These are phyloP conservation scores for Fusarium palustre DNA, from an alignment of 2,329 filamentous ascomycete genomes.

Conservation along the genomic window DNA sequence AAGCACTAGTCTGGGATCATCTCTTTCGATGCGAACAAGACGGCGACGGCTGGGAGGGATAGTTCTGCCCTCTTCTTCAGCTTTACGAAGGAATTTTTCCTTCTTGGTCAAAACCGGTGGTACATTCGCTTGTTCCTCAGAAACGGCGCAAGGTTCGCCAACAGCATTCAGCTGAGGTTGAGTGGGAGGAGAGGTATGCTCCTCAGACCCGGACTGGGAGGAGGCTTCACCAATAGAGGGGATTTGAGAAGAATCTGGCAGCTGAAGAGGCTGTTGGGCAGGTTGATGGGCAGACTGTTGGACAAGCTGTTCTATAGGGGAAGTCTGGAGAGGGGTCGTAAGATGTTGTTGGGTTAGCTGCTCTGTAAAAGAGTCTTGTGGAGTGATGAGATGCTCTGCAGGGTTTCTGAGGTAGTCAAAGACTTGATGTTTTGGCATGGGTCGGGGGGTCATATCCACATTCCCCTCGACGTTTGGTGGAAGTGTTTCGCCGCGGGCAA, in stretches of 20 bases:
- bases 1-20: background rate
- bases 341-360: background rate
- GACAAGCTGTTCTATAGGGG: background rate
- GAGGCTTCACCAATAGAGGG: background rate
- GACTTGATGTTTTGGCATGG: background rate
- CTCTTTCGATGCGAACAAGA: background rate
- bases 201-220: background rate
- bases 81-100: slow-evolving; percentile 2
- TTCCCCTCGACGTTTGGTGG: background rate
- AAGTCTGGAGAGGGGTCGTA: background rate
- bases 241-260: background rate
- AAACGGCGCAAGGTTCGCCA: too few relatives aligned
- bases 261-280: background rate
- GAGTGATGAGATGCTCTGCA: background rate
- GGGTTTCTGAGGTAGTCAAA: background rate
- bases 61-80: background rate
- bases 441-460: background rate
- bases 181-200: background rate
- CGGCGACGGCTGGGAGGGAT: slow-evolving; percentile 14
- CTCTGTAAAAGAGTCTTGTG: background rate
- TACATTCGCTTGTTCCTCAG: background rate
- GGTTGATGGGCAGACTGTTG: background rate
- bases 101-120: background rate
- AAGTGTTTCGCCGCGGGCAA: background rate
- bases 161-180: background rate